Evolutionary conservation across 805 yeast genomes (phyloP), one percentile per base, ranked within the genome.

Genomic region (Jamesozyma gamospora): DNA sequence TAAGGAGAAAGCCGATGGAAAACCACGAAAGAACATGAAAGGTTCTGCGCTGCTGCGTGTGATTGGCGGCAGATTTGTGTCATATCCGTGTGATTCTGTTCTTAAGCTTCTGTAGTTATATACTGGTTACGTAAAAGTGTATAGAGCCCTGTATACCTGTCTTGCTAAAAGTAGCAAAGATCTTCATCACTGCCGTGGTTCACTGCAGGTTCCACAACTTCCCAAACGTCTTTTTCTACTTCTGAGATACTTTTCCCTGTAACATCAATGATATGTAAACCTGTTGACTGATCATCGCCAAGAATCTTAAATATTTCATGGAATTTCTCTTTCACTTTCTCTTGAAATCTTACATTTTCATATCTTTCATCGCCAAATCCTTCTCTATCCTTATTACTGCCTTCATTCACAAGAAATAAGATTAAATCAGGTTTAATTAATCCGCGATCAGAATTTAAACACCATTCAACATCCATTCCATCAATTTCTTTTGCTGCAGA

Each of bases 291-390:
- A 12, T n/a, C 10, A 11, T 27, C 29, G 9, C 69, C 61, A 13
- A 65, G 39, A 11, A 59, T 48, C 30, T 57, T 46, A 42, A 74
- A 65, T 32, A 79, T 65, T 16, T 56, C 46, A 40, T 69, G 63
- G 54, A 88, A 92, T 44, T 77, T 66, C 9, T 51, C 32, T 43
- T 76, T 74, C 3, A 92, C 99, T 29, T 65, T 66, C n/a, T 63
- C 58, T 55, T 92, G 99, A 53, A 92, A 82, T 36, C 71, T 77
- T 4, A 60, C 57, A 21, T 70, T 72, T 58, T 92, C 99, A 62
- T 92, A 92, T 39, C 96, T 66, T 59, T 92, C 99, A n/a, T 78
- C 82, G 12, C 99, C 99, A 67, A 82, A 92, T 1, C 94, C 94
- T 10, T 75, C 77, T 40, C 97, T 68, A 31, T 66, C 69, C 9